A percentile compares a stretch with the other conserved stretches of the same genome.
These are phyloP conservation scores for Lichtheimia ornata DNA, from an alignment of 371 early-diverging fungal genomes.

Conservation along the genomic window DNA sequence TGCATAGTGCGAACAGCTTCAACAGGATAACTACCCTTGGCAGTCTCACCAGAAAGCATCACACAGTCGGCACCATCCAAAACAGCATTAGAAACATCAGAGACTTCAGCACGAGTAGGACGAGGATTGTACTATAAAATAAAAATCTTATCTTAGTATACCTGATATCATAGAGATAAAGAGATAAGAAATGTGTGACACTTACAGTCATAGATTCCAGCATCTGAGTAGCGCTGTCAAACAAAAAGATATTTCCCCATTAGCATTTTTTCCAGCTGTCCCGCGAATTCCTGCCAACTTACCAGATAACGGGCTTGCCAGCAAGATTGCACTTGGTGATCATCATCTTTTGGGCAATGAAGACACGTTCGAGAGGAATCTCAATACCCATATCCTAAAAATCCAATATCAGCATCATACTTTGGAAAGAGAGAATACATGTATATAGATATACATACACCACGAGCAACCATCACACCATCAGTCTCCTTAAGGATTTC, in stretches of 20 bases:
- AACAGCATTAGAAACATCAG: constrained; percentile 98
- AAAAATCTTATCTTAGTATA: not conserved
- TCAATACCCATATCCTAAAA: constrained; percentile 93
- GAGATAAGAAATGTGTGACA: not conserved
- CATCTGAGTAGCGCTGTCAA: constrained; percentile 95
- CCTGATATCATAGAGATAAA: no score
- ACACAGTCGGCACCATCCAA: constrained; percentile 97
- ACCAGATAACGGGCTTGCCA: constrained; percentile 95
- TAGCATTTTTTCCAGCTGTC: no score
- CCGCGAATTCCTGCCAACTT: not conserved
- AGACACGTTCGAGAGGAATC: constrained; percentile 90
- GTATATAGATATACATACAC: constrained; percentile 40
- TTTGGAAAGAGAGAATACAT: no score
- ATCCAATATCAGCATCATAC: not conserved
- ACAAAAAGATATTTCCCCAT: not conserved
- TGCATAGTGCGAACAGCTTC: constrained; percentile 80
- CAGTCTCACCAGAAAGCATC: constrained; percentile 99
- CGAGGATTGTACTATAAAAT: constrained; percentile 75
- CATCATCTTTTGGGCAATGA: constrained; percentile 97
- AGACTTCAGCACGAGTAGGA: constrained; percentile 98
- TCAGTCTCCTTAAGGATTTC: constrained; percentile 94
- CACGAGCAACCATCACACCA: constrained; percentile 99
- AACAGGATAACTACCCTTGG: constrained; percentile 86
- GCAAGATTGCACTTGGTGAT: constrained; percentile 90
- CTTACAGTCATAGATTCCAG: constrained; percentile 93